Base-by-base conservation (phyloP, 805 yeast genomes). In the Hanseniaspora mollemarum region DNA sequence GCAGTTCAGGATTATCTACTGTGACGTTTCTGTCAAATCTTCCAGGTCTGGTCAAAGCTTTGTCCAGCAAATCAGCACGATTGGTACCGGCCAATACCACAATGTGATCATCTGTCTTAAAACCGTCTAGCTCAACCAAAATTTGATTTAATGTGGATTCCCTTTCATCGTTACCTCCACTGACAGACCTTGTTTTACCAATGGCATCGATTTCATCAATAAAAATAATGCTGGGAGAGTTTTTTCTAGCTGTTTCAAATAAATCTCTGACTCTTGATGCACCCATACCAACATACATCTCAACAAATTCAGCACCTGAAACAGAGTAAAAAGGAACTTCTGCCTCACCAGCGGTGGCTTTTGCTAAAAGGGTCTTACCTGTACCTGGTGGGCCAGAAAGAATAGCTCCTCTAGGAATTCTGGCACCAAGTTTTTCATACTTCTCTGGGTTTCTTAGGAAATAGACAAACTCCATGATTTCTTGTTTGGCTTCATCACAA, bases 351-450 rank as follows among this genome's bases (percentile, higher is more conserved):
- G 96, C 96, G 24, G 96, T 87, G 12, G 96, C 96, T 65, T 84
- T 87, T 22, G 96, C 96, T 52, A 87, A 69, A 55, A 87, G 68
- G 0, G 96, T 87, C 66, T 87, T 87, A 77, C 96, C 96, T 2
- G 96, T 87, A 71, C 96, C 96, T 39, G 96, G 96, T 16, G 95
- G 94, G 57, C 96, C 96, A 12, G 94, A 82, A 46, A 87, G 69
- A 56, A 87, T 84, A 6, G 96, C 96, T 63, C 96, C 96, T 64
- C 96, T 75, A 50, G 96, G 96, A 55, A 87, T 87, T 65, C 87
- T 85, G 10, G 96, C 96, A 42, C 96, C 96, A 52, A 87, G 71
- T 55, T 74, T 78, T 66, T 87, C 95, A 67, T 86, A 87, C 63
- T 85, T 84, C 44, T 71, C 68, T 9, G 96, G 96, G 54, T 85